Conservation (phyloP, 2,329 filamentous ascomycete genomes). For the Hymenoscyphus albidus region DNA sequence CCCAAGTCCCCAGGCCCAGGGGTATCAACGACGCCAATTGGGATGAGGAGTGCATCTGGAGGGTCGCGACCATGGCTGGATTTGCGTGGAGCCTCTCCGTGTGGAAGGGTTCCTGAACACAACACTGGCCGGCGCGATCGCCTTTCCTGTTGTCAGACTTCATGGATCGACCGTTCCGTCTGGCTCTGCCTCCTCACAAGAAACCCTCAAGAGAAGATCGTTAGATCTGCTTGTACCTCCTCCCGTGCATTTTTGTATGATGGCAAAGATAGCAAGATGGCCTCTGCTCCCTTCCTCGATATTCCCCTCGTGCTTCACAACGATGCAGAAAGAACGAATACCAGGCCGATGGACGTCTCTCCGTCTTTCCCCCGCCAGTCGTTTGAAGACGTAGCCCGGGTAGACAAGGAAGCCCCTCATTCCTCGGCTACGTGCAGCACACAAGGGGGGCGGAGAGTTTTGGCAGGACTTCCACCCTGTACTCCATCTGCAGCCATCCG, state of each 20-base stretch:
- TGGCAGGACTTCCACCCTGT: slow-evolving; percentile 16
- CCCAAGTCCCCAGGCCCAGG: background rate
- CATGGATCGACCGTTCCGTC: background rate
- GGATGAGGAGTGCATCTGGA: slow-evolving; percentile 1
- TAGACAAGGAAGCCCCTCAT: background rate
- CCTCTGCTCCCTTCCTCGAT: background rate
- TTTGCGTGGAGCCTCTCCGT: slow-evolving; percentile 4
- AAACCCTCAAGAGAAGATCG: background rate
- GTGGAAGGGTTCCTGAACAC: slow-evolving; percentile 11
- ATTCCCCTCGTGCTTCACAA: background rate
- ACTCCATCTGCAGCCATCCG: slow-evolving; percentile 18
- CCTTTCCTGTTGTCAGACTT: slow-evolving; percentile 8
- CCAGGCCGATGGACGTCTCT: slow-evolving; percentile 22
- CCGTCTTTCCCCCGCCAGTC: slow-evolving; percentile 7
- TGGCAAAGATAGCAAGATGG: background rate
- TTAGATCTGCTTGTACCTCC: slow-evolving; percentile 1
- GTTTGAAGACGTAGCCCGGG: background rate
- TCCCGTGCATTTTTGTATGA: background rate
- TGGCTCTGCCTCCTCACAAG: background rate
- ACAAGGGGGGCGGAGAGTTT: slow-evolving; percentile 10
- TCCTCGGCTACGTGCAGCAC: slow-evolving; percentile 19
- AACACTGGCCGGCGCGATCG: slow-evolving; percentile 6
- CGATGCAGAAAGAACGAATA: slow-evolving; percentile 7
- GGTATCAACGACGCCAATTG: background rate
- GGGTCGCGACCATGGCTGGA: background rate